Conservation (phyloP, 306 rosid genomes). For the Sophora flavescens region DNA sequence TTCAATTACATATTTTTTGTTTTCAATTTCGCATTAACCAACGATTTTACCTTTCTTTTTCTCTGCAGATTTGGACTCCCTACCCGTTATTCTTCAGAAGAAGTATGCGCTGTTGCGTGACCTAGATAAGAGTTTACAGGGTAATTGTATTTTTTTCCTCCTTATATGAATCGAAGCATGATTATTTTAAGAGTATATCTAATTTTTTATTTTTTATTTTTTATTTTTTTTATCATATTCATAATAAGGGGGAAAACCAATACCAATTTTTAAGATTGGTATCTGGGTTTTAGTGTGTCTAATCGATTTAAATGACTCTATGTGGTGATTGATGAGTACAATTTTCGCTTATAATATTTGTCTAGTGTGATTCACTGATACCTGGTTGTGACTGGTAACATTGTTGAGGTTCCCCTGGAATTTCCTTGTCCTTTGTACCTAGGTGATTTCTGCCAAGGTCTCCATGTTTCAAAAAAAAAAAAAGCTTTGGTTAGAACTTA, state of each 20-base stretch:
- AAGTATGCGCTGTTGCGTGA: conserved; percentile 83
- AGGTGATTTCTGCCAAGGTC: conserved; percentile 10
- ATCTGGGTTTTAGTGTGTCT: background rate
- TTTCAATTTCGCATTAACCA: conserved; percentile 22
- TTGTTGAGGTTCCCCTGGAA: background rate
- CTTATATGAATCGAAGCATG: conserved; percentile 6
- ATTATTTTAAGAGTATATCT: background rate
- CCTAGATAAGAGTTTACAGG: conserved; percentile 91
- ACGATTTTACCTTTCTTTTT: conserved; percentile 2
- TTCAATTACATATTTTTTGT: conserved; percentile 19
- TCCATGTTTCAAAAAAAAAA: background rate
- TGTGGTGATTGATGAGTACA: background rate
- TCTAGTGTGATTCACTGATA: conserved; percentile 4
- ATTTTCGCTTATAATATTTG: background rate
- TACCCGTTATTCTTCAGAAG: conserved; percentile 89
- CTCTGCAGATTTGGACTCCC: conserved; percentile 79
- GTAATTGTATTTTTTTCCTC: conserved; percentile 43
- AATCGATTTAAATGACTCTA: background rate
- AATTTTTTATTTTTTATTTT: background rate
- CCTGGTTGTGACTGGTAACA: conserved; percentile 16
- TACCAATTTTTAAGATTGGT: background rate
- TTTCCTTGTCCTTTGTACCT: conserved; percentile 11
- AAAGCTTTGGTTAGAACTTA: too few species aligned
- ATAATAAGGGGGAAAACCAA: background rate
- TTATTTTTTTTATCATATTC: background rate